Evolutionary conservation across 495 filamentous ascomycete genomes (phyloP).

Genomic region (Penicillium lividum): DNA sequence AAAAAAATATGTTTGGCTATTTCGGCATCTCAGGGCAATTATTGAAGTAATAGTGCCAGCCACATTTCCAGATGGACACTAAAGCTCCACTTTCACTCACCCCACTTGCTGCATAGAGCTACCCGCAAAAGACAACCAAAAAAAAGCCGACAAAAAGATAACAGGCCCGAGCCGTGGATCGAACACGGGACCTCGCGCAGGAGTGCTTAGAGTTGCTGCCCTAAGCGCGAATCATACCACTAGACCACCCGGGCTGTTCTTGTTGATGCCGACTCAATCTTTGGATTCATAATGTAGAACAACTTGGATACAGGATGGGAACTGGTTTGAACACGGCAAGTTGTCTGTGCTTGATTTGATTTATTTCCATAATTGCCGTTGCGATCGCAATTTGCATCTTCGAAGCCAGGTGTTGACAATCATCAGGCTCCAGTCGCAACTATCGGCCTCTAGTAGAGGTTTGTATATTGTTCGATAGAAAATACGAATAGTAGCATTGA

Average conservation of each 20-base stretch:
- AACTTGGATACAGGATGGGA: neutral
- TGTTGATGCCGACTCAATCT: neutral
- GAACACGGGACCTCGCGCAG: constrained; percentile 8
- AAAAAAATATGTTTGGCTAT: too few relatives aligned
- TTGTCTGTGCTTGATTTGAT: too few relatives aligned
- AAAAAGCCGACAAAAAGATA: neutral
- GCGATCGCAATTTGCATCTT: too few relatives aligned
- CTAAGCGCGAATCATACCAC: constrained; percentile 52
- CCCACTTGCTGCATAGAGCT: neutral
- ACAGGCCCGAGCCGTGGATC: constrained; percentile 6
- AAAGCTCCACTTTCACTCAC: neutral
- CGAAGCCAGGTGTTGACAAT: too few relatives aligned
- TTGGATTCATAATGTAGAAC: neutral
- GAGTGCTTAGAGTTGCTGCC: constrained; percentile 17
- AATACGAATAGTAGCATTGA: neutral
- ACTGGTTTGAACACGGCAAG: too few relatives aligned
- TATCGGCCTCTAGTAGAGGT: too few relatives aligned
- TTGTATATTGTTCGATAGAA: too few relatives aligned
- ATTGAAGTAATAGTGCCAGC: too few relatives aligned
- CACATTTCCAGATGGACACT: too few relatives aligned
- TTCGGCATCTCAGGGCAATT: too few relatives aligned
- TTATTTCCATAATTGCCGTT: too few relatives aligned
- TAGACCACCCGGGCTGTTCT: constrained; percentile 36
- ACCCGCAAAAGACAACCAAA: neutral
- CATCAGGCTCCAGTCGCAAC: too few relatives aligned